These are phyloP conservation scores for Raddia guianensis DNA, from an alignment of 176 grass and related monocot genomes.

Conservation along the genomic window DNA sequence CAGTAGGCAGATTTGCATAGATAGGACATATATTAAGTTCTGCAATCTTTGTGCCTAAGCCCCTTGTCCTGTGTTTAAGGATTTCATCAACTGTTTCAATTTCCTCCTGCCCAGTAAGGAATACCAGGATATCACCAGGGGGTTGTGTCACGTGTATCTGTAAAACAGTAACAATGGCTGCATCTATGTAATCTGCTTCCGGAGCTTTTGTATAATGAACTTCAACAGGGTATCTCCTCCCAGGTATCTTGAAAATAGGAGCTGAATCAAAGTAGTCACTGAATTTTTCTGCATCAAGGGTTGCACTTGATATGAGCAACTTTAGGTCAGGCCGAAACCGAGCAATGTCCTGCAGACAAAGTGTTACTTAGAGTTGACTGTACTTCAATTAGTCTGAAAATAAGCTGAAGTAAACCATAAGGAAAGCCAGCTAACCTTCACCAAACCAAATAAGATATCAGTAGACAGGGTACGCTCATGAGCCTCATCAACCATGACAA, in stretches of 20 bases:
- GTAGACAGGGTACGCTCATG: slow-evolving; percentile 95
- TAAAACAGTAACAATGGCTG: slow-evolving; percentile 87
- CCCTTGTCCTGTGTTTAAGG: slow-evolving; percentile 83
- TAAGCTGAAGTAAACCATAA: slow-evolving; percentile 20
- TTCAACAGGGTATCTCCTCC: slow-evolving; percentile 76
- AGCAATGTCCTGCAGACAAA: slow-evolving; percentile 76
- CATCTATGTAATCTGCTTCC: slow-evolving; percentile 97
- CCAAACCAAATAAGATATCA: slow-evolving; percentile 95
- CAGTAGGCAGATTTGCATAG: slow-evolving; percentile 90
- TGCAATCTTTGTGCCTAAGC: slow-evolving; percentile 91
- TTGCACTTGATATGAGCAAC: slow-evolving; percentile 96
- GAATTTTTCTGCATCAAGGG: slow-evolving; percentile 91
- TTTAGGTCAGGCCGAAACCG: slow-evolving; percentile 82
- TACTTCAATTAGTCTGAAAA: slow-evolving; percentile 10
- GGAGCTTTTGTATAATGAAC: slow-evolving; percentile 93
- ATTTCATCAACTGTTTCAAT: slow-evolving; percentile 98
- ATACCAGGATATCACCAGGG: slow-evolving; percentile 87
- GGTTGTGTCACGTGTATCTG: slow-evolving; percentile 95
- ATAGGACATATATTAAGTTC: slow-evolving; percentile 94
- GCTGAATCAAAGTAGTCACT: slow-evolving; percentile 93
- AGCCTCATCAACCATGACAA: slow-evolving; percentile 98
- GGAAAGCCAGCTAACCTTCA: slow-evolving; percentile 61
- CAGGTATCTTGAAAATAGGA: slow-evolving; percentile 94
- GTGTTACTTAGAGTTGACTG: slow-evolving; percentile 18
- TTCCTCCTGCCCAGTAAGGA: slow-evolving; percentile 93